Base-by-base conservation (phyloP, 2,329 filamentous ascomycete species). In the Sordariomycetes sp. region DNA sequence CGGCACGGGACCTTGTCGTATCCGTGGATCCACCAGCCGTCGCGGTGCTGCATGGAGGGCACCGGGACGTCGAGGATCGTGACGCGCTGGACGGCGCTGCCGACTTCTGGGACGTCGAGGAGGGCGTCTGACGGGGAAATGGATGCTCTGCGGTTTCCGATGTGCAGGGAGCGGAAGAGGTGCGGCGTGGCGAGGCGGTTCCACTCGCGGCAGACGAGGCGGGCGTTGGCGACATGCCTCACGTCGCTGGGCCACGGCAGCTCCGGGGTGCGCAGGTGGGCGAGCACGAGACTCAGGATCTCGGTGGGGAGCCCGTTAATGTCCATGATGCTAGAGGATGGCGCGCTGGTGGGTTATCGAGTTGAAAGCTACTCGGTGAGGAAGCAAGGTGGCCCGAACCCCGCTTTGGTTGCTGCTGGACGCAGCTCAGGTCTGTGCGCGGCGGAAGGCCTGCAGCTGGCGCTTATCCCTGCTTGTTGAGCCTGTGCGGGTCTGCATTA, bases 201-300 rank as follows among this genome's bases (percentile, higher is more conserved):
- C 61, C 62, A 64, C 53, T 58, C 54, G 20, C 59, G 62, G 34
- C 62, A 64, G 7, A 64, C 62, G 2, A 62, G 60, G 7, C 62
- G 62, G n/a, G 62, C 60, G 12, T 59, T 59, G 28, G 54, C 34
- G 20, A 53, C 28, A 16, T 40, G 12, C 37, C 3, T 6, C 37
- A 40, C 12, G 37, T 16, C 37, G 4, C 10, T 16, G 37, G 37
- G 37, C 10, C 3, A 14, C 12, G 12, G 18, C 18, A 3, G 3
- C 3, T 40, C 37, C 12, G 5, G 12, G 12, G 12, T 16, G 37
- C 12, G 12, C 12, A 40, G 37, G 37, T 40, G 37, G 37, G 12
- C 12, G 10, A 40, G 37, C 3, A 40, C 18, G 37, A 40, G 12
- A 14, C 5, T 40, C 37, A 40, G 12, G 3, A 11, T 11, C 12